Evolutionary conservation across 2,329 filamentous ascomycete genomes (phyloP), one percentile per base, ranked within the genome.

Genomic region (Alternaria infectoria): DNA sequence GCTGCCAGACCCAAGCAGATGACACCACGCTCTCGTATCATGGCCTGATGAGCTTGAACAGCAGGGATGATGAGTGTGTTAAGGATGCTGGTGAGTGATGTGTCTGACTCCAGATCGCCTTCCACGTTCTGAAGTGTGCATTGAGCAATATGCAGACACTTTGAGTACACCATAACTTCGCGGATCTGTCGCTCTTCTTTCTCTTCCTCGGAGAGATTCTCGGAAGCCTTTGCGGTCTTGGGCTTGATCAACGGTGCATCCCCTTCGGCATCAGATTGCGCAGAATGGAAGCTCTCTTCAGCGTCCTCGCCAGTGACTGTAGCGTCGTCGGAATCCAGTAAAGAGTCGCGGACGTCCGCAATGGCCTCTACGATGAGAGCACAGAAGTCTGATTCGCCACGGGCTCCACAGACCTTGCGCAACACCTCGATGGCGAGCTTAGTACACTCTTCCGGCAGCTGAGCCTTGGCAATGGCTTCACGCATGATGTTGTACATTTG

Each of bases 121-220:
- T 92, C 87, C 10, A 99, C 93, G 75, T 98, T 97, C 76, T 96
- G 90, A 55, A 99, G 86, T 92, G 98, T 97, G 84, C 93, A 98
- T 80, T 97, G 93, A 25, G 96, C 94, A 70, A 99, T 97, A 77
- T 97, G 92, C 65, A 99, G 86, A 79, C 96, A 98, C 82, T 98
- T 98, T 88, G 97, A 94, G 83, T 98, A 98, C 79, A 98, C 91
- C 84, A 97, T 90, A 76, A 97, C 96, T 81, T 97, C 93, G 69
- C 89, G 90, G 69, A 97, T 89, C 1, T 92, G 93, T 82, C 94
- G 96, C 50, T 85, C 85, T 69, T 88, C 86, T 56, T 88, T 86
- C 52, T 69, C 88, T 86, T 84, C 73, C 71, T 81, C 44, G 77
- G 80, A 66, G 79, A 82, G 66, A 73, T 81, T 51, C 80, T 83